Evolutionary conservation across 2,329 filamentous ascomycete genomes (phyloP), one percentile per base, ranked within the genome.

Genomic region (Pseudogymnoascus sp.): DNA sequence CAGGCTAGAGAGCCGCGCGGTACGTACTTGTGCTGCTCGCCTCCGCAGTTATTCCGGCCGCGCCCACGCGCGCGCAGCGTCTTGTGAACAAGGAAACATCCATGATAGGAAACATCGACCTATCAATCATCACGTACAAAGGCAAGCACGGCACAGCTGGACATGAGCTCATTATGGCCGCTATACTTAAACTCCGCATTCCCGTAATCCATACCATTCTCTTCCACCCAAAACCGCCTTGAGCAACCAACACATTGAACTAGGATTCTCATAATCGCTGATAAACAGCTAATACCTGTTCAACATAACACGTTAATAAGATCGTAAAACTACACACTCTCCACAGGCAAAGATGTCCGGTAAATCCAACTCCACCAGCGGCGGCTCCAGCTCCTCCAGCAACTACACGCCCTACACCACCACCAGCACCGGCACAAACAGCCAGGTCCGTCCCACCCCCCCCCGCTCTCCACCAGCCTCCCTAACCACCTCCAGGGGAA

Each of bases 391-490:
- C 37, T 38, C 37, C 37, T 61, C 62, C 25, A 62, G 12, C 28
- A 23, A 12, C 18, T 71, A 67, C 65, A 70, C 69, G 33, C 71
- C 71, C 59, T 81, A 79, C 70, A 70, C 69, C 18, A 68, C 75
- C 66, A 79, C 59, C 8, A 40, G 64, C 35, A 62, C 61, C 69
- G 86, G 87, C 71, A 85, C 81, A 73, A 89, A 89, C 76, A 82
- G 73, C 74, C 78, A 85, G 78, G 85, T 86, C 75, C 65, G n/a
- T n/a, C 23, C 18, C n/a, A 2, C 7, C 25, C 8, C 5, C 14
- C 12, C 5, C 1, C 14, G 47, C 16, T 28, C 31, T 14, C 14
- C 16, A 6, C 40, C 33, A 59, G 10, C 11, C 28, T 47, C 21
- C 25, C 38, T 53, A 11, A 44, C 40, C 14, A 61, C 31, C 63